phyloP scores from a whole-genome alignment of 2,329 filamentous ascomycete genomes.

The Aspergillus sp. region DNA sequence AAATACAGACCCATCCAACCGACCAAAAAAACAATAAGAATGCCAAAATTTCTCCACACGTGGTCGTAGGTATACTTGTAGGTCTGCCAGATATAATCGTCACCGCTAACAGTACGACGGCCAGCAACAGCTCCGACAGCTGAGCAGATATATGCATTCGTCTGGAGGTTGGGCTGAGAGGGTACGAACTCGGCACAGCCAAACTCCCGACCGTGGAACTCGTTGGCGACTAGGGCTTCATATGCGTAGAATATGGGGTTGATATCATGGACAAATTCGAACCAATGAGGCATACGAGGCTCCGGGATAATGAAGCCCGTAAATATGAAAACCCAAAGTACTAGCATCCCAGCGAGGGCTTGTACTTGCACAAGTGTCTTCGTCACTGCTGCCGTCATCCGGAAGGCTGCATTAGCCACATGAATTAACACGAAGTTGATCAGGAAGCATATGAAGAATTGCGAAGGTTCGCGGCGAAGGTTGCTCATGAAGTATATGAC shows the following conservation, averaged over 20 bases:
- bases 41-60: conserved; percentile 70
- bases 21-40: conserved; percentile 64
- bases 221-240: conserved; percentile 79
- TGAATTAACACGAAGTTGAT: conserved; percentile 72
- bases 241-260: conserved; percentile 80
- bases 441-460: conserved; percentile 85
- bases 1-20: conserved; percentile 65
- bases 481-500: conserved; percentile 84
- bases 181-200: conserved; percentile 51
- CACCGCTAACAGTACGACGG: conserved; percentile 57
- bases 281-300: conserved; percentile 71
- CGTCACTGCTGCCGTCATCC: conserved; percentile 73
- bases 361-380: conserved; percentile 63
- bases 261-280: conserved; percentile 76
- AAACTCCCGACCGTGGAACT: conserved; percentile 70
- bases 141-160: conserved; percentile 56
- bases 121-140: conserved; percentile 60
- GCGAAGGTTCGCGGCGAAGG: conserved; percentile 68
- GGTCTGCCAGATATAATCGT: conserved; percentile 56
- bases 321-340: conserved; percentile 48
- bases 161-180: conserved; percentile 41
- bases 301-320: conserved; percentile 49
- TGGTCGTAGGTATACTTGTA: conserved; percentile 61
- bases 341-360: conserved; percentile 55
- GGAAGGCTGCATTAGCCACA: conserved; percentile 82